These are phyloP conservation scores for Globisporangium barbulae DNA, from an alignment of 352 stramenopile species.

Conservation along the genomic window DNA sequence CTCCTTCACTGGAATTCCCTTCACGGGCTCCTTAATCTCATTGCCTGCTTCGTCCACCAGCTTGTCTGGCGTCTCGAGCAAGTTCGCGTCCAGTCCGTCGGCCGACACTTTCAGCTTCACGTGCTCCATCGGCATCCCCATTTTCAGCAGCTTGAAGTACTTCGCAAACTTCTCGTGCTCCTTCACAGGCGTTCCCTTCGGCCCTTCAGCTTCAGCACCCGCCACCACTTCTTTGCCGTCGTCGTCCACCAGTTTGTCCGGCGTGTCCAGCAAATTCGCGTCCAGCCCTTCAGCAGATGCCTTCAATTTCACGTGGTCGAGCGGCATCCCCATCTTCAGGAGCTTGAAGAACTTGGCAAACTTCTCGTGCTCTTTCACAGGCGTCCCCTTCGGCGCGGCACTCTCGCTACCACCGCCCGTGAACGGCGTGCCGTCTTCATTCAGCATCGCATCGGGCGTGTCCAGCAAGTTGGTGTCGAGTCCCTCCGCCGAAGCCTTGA, in stretches of 20 bases:
- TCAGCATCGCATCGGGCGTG: slow-evolving; percentile 51
- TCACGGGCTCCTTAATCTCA: slow-evolving; percentile 18
- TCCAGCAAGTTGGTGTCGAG: slow-evolving; percentile 87
- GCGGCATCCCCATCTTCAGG: slow-evolving; percentile 82
- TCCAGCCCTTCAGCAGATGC: slow-evolving; percentile 54
- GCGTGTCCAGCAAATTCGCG: slow-evolving; percentile 45
- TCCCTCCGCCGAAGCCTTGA: slow-evolving; percentile 80
- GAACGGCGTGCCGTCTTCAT: slow-evolving; percentile 43
- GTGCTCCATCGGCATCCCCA: slow-evolving; percentile 84
- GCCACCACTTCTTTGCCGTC: slow-evolving; percentile 35
- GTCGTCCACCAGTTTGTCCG: slow-evolving; percentile 53
- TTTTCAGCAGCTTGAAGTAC: slow-evolving; percentile 93
- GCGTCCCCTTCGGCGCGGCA: slow-evolving; percentile 22
- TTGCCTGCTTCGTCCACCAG: slow-evolving; percentile 66
- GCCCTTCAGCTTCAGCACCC: slow-evolving; percentile 4
- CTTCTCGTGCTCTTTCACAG: slow-evolving; percentile 86
- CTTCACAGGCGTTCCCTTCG: slow-evolving; percentile 51
- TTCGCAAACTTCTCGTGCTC: slow-evolving; percentile 91
- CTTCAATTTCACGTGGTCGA: slow-evolving; percentile 89
- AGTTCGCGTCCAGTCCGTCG: slow-evolving; percentile 48
- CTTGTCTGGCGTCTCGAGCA: slow-evolving; percentile 62
- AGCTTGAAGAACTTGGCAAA: slow-evolving; percentile 96
- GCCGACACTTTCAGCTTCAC: slow-evolving; percentile 83
- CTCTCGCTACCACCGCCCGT: background rate
- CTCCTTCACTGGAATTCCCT: slow-evolving; percentile 68